Conservation (phyloP, 2,329 filamentous ascomycete genomes). For the Lachnellula subtilissima region DNA sequence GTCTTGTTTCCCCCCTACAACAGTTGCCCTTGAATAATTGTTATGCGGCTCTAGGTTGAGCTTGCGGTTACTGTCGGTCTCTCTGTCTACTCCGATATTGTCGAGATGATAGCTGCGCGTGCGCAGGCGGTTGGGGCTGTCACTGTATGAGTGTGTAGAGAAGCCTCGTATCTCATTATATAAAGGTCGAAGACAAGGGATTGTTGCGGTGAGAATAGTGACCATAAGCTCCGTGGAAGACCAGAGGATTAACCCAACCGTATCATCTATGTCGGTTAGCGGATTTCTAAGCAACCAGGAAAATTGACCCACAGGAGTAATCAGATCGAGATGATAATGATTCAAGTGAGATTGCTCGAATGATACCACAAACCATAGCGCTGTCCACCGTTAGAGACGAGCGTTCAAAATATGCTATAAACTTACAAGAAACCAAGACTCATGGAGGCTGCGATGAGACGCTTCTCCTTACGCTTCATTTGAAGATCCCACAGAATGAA, state of each 20-base stretch:
- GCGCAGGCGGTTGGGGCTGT: no score
- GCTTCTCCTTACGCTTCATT: constrained; percentile 36
- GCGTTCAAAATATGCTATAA: not conserved
- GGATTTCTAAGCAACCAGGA: not conserved
- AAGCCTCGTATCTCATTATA: constrained; percentile 9
- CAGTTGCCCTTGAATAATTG: no score
- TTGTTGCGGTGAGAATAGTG: constrained; percentile 31
- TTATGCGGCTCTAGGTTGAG: no score
- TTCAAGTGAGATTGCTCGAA: constrained; percentile 3
- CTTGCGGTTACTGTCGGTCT: no score
- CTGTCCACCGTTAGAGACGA: not conserved
- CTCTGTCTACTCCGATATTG: no score
- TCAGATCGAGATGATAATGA: constrained; percentile 1
- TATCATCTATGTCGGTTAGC: constrained; percentile 11
- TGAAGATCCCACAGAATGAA: constrained; percentile 33
- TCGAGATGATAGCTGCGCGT: no score
- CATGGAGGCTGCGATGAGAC: constrained; percentile 34
- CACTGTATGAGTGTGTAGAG: no score
- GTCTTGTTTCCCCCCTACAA: no score
- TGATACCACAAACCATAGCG: constrained; percentile 5
- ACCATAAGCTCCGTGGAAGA: constrained; percentile 33
- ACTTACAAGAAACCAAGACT: constrained; percentile 34
- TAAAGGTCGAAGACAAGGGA: constrained; percentile 28
- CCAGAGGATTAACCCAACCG: constrained; percentile 41
- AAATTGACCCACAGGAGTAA: constrained; percentile 5